Evolutionary conservation across 2,329 filamentous ascomycete genomes (phyloP).

Genomic region (Lachnellula willkommii): DNA sequence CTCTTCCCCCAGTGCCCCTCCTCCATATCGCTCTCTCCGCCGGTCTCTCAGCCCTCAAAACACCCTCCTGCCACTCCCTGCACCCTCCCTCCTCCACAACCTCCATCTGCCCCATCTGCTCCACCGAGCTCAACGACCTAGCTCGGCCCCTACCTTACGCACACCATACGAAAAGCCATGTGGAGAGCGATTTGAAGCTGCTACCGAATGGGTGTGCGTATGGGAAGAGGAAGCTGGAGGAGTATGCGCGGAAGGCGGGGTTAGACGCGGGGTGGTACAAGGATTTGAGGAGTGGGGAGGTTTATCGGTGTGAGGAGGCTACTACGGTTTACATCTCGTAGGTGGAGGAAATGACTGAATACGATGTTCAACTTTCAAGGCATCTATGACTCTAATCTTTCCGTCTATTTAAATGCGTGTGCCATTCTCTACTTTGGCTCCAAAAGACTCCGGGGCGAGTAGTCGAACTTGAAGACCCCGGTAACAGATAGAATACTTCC

Average conservation of each 20-base stretch:
- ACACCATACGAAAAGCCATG: conserved; percentile 88
- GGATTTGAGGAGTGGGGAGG: conserved; percentile 71
- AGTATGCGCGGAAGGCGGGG: conserved; percentile 75
- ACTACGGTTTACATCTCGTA: conserved; percentile 91
- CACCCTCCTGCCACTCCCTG: conserved; percentile 77
- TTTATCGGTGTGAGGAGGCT: conserved; percentile 56
- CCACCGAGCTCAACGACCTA: conserved; percentile 87
- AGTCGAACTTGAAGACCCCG: no score
- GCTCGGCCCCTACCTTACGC: conserved; percentile 88
- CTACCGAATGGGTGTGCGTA: conserved; percentile 86
- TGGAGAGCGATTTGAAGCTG: conserved; percentile 80
- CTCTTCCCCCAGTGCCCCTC: conserved; percentile 74
- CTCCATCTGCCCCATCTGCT: conserved; percentile 91
- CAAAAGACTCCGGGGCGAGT: no score
- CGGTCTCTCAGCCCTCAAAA: conserved; percentile 91
- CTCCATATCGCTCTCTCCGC: conserved; percentile 87
- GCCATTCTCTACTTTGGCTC: no score
- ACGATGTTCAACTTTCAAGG: no score
- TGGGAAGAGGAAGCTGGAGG: conserved; percentile 65
- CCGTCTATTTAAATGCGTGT: no score
- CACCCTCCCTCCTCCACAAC: conserved; percentile 37
- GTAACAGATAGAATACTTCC: no score
- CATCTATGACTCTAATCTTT: no score
- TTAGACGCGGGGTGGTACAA: conserved; percentile 61
- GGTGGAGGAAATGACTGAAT: neutral